A percentile compares a stretch with the other conserved stretches of the same genome.
These are phyloP conservation scores for Fusarium sp. DNA, from an alignment of 2,329 filamentous ascomycete species.

Conservation along the genomic window DNA sequence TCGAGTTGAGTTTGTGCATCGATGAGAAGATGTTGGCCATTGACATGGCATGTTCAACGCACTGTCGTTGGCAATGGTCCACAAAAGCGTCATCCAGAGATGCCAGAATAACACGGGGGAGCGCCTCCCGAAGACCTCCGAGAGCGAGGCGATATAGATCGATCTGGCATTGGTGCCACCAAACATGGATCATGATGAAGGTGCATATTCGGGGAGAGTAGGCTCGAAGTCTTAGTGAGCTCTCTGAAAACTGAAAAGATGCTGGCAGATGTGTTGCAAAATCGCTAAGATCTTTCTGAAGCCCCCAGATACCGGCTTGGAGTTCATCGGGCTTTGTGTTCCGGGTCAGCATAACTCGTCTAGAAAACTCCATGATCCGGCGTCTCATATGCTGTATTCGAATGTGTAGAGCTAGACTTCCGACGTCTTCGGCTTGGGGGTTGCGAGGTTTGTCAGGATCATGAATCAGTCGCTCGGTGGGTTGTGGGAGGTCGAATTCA, in stretches of 20 bases:
- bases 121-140: conserved; percentile 64
- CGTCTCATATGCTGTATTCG: conserved; percentile 68
- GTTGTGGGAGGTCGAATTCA: conserved; percentile 70
- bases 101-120: conserved; percentile 60
- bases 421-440: conserved; percentile 63
- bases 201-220: conserved; percentile 70
- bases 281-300: conserved; percentile 64
- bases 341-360: conserved; percentile 55
- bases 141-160: conserved; percentile 69
- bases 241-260: conserved; percentile 70
- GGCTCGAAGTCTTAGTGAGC: conserved; percentile 66
- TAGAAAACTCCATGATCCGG: conserved; percentile 67
- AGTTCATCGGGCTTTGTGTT: conserved; percentile 60
- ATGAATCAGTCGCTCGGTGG: conserved; percentile 65
- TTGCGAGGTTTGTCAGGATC: conserved; percentile 56
- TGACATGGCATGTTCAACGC: conserved; percentile 66
- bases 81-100: conserved; percentile 64
- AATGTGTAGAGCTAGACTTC: conserved; percentile 68
- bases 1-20: conserved; percentile 64
- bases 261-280: conserved; percentile 67
- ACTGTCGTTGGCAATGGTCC: conserved; percentile 63
- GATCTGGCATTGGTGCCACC: conserved; percentile 71
- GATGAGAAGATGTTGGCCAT: conserved; percentile 69
- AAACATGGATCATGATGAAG: conserved; percentile 71
- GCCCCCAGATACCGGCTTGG: conserved; percentile 58